Conservation (phyloP, 108 stramenopile genomes). For the Skeletonema potamos region DNA sequence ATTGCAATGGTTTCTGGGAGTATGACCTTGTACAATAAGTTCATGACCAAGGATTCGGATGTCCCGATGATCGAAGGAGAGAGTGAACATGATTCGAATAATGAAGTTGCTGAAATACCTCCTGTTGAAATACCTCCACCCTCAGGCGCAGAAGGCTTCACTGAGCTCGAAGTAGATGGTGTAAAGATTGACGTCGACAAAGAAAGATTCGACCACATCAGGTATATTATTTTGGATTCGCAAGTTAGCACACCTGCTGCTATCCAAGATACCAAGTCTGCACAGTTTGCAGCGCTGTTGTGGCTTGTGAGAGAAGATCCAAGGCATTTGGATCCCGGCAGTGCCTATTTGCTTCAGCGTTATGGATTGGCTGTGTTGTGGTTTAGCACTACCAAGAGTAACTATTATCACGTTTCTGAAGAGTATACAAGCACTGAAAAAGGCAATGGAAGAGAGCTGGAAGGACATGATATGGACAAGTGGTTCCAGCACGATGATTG, state of each 20-base stretch:
- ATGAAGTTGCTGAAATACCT: not conserved
- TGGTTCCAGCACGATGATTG: slow-evolving; percentile 35
- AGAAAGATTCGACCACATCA: slow-evolving; percentile 27
- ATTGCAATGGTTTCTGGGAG: not conserved
- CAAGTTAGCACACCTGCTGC: slow-evolving; percentile 7
- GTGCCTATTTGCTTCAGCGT: slow-evolving; percentile 26
- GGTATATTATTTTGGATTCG: not conserved
- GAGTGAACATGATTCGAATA: not conserved
- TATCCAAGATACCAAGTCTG: slow-evolving; percentile 27
- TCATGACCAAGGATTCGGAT: not conserved
- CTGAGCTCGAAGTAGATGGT: not conserved
- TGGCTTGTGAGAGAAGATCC: slow-evolving; percentile 46
- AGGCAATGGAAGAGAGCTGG: not conserved
- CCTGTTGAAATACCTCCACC: not conserved
- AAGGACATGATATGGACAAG: not conserved
- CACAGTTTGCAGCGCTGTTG: slow-evolving; percentile 35
- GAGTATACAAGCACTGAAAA: slow-evolving; percentile 4
- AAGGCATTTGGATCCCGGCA: slow-evolving; percentile 28
- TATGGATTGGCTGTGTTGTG: slow-evolving; percentile 41
- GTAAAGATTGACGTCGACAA: slow-evolving; percentile 5
- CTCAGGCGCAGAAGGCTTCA: not conserved
- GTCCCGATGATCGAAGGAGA: not conserved
- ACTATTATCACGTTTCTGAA: slow-evolving; percentile 30
- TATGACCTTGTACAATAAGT: not conserved
- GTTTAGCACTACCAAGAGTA: slow-evolving; percentile 35